Evolutionary conservation across 352 stramenopile species (phyloP).

Genomic region (Phytophthora melonis): DNA sequence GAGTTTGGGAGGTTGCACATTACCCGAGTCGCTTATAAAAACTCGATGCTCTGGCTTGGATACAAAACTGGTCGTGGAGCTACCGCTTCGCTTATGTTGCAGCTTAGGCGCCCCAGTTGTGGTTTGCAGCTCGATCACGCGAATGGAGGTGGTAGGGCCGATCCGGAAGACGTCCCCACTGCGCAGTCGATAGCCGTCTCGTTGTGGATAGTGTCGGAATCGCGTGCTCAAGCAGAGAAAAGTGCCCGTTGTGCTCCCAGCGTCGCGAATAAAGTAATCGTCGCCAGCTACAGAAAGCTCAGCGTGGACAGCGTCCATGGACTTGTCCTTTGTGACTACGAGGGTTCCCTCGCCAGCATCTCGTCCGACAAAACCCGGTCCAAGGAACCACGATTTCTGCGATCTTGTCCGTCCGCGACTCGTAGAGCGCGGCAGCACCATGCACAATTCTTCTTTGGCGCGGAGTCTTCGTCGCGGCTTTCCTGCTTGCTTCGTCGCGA

Average conservation of each 20-base stretch:
- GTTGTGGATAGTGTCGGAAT: constrained; percentile 72
- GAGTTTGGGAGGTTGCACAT: constrained; percentile 1
- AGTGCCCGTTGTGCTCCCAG: constrained; percentile 55
- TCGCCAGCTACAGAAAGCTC: constrained; percentile 65
- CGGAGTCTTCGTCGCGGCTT: constrained; percentile 47
- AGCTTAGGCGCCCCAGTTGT: not conserved
- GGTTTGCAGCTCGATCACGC: constrained; percentile 42
- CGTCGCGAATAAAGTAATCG: constrained; percentile 70
- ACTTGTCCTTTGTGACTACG: constrained; percentile 62
- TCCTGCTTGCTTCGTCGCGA: not conserved
- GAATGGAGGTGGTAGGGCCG: constrained; percentile 47
- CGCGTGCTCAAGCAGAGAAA: constrained; percentile 81
- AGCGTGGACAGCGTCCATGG: constrained; percentile 75
- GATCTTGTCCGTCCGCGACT: constrained; percentile 26
- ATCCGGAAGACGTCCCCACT: constrained; percentile 61
- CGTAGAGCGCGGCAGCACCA: constrained; percentile 51
- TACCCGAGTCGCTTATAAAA: not conserved
- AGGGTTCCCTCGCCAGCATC: constrained; percentile 59
- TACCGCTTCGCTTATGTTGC: not conserved
- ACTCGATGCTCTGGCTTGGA: constrained; percentile 8
- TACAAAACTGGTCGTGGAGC: constrained; percentile 14
- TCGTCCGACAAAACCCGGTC: constrained; percentile 63
- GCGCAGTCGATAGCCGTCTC: constrained; percentile 72
- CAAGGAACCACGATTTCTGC: constrained; percentile 73
- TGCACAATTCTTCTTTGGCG: constrained; percentile 63